phyloP scores from a whole-genome alignment of 1,284 basidiomycete species.

The Cryptococcus sp. region DNA sequence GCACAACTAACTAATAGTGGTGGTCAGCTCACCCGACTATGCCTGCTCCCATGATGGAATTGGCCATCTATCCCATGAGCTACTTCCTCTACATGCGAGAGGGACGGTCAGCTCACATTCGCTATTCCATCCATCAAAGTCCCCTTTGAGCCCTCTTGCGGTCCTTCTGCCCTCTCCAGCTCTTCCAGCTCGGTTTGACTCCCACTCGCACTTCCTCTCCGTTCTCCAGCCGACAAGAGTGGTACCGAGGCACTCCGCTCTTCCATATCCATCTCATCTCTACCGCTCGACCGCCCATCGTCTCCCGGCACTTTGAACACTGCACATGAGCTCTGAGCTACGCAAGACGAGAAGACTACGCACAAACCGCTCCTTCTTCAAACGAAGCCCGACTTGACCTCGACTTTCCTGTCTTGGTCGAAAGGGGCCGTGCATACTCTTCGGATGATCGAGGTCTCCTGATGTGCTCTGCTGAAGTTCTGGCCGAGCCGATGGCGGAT shows the following conservation, averaged over 20 bases:
- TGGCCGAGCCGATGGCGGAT: neutral
- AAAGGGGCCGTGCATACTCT: neutral
- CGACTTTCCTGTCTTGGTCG: neutral
- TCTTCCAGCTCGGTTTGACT: conserved; percentile 19
- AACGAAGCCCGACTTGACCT: neutral
- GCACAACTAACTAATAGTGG: neutral
- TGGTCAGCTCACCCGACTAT: conserved; percentile 65
- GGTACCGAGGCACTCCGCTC: conserved; percentile 1
- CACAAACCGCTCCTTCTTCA: neutral
- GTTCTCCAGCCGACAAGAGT: neutral
- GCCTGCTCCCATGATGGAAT: conserved; percentile 93
- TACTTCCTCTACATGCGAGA: neutral
- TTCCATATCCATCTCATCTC: conserved; percentile 8
- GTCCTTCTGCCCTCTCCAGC: conserved; percentile 26
- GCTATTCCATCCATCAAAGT: conserved; percentile 44
- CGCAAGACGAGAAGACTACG: neutral
- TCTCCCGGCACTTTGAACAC: conserved; percentile 33
- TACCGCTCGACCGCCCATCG: neutral
- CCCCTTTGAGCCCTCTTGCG: conserved; percentile 24
- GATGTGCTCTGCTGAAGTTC: neutral
- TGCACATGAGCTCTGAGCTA: conserved; percentile 1
- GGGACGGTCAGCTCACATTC: conserved; percentile 34
- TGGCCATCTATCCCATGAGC: conserved; percentile 55
- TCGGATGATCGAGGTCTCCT: neutral
- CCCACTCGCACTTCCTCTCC: neutral